Percentiles rank a stretch among this genome's conserved stretches.
These are phyloP conservation scores for Grigorovia yakushimaensis DNA, from an alignment of 805 yeast genomes.

Conservation along the genomic window DNA sequence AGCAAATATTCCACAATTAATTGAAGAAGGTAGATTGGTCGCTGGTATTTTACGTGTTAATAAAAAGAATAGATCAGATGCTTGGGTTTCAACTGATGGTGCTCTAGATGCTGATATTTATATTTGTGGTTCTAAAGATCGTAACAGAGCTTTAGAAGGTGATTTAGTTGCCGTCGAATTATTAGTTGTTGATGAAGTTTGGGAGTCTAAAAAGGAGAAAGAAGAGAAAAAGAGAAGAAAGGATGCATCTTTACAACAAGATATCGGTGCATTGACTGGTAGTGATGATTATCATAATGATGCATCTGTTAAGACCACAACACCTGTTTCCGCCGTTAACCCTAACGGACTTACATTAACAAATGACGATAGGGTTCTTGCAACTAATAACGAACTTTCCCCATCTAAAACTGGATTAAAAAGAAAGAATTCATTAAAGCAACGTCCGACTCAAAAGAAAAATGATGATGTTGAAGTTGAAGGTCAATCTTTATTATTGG, in stretches of 20 bases:
- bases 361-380: neutral
- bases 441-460: conserved; percentile 94
- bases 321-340: conserved; percentile 30
- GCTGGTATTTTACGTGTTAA: conserved; percentile 90
- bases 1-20: conserved; percentile 78
- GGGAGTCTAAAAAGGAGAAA: conserved; percentile 93
- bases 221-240: conserved; percentile 94
- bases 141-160: conserved; percentile 95
- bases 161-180: conserved; percentile 94
- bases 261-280: conserved; percentile 30
- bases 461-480: conserved; percentile 98
- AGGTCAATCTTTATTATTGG: conserved; percentile 84
- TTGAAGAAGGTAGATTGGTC: conserved; percentile 83
- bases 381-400: conserved; percentile 27
- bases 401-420: conserved; percentile 30
- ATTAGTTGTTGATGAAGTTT: conserved; percentile 91
- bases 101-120: conserved; percentile 92
- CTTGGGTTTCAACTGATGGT: conserved; percentile 96
- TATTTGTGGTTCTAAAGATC: conserved; percentile 96
- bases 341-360: conserved; percentile 13
- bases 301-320: conserved; percentile 48
- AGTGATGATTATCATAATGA: conserved; percentile 71
- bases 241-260: conserved; percentile 37
- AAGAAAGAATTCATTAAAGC: conserved; percentile 85
- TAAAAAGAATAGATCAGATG: conserved; percentile 93